Percentiles rank a stretch among this genome's conserved stretches.
Conservation (phyloP, 208 protist genomes). For the Tritrichomonas musculus region DNA sequence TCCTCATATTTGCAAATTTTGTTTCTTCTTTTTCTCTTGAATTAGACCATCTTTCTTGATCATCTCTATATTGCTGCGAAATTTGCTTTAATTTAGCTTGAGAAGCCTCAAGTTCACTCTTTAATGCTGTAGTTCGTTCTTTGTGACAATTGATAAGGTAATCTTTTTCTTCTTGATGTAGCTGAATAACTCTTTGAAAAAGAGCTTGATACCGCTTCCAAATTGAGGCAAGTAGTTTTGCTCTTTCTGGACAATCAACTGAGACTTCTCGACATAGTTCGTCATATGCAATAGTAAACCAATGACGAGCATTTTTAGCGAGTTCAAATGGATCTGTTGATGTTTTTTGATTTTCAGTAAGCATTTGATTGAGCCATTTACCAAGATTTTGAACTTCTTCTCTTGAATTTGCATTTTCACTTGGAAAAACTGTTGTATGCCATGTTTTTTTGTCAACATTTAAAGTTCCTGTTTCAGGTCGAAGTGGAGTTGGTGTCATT, state of each 20-base stretch:
- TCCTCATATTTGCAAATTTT: constrained; percentile 28
- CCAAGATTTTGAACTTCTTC: neutral
- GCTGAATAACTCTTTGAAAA: neutral
- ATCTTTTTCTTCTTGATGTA: constrained; percentile 24
- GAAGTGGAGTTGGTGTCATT: neutral
- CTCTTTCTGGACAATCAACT: constrained; percentile 13
- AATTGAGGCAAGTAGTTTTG: neutral
- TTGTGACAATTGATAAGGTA: neutral
- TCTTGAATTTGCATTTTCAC: neutral
- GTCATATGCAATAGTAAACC: constrained; percentile 9
- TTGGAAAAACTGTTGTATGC: neutral
- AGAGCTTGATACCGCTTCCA: constrained; percentile 6
- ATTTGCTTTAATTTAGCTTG: neutral
- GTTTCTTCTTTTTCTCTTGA: constrained; percentile 15
- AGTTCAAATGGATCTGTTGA: neutral
- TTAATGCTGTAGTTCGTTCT: neutral
- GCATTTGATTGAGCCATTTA: neutral
- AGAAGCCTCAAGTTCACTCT: neutral
- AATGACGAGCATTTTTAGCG: neutral
- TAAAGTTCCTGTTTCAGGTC: neutral
- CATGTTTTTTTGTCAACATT: neutral
- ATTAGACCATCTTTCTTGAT: constrained; percentile 17
- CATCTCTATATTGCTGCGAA: constrained; percentile 8
- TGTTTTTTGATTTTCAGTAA: constrained; percentile 3
- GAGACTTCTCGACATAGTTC: constrained; percentile 20